Conservation (phyloP, 2,329 filamentous ascomycete species). For the Scedosporium apiospermum region DNA sequence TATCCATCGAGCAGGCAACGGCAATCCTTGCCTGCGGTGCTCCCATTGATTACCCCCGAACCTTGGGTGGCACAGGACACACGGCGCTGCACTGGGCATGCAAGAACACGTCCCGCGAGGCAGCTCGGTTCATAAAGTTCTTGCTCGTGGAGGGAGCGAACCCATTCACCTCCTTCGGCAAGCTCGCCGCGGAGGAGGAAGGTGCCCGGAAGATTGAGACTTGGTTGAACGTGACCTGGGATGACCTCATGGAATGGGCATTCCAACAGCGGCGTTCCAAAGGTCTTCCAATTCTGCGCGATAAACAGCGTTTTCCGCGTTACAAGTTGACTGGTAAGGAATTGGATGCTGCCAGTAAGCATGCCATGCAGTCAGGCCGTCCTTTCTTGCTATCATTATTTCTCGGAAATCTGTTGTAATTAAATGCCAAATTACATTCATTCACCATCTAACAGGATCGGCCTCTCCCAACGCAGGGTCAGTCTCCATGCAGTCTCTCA, state of each 20-base stretch:
- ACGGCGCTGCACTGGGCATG: not conserved
- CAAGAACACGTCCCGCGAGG: not conserved
- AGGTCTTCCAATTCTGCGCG: too few relatives aligned
- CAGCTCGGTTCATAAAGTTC: not conserved
- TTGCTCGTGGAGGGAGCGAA: not conserved
- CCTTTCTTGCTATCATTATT: too few relatives aligned
- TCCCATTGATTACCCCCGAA: not conserved
- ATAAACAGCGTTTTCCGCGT: too few relatives aligned
- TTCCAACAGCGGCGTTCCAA: not conserved
- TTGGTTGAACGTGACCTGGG: not conserved
- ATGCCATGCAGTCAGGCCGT: too few relatives aligned
- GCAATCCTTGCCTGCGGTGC: not conserved
- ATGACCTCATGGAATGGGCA: not conserved
- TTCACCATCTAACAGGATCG: too few relatives aligned
- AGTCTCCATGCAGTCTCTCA: too few relatives aligned
- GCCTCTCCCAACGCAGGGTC: too few relatives aligned
- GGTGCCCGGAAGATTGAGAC: not conserved
- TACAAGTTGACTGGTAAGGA: not conserved
- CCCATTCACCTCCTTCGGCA: not conserved
- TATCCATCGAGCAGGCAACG: not conserved
- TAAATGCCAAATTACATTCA: too few relatives aligned
- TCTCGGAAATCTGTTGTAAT: too few relatives aligned
- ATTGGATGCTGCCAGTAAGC: not conserved
- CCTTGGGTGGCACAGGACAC: not conserved
- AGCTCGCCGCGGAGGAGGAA: not conserved